Evolutionary conservation across 192 early-diverging fungal species (phyloP).

Genomic region (Spizellomyces sp.): DNA sequence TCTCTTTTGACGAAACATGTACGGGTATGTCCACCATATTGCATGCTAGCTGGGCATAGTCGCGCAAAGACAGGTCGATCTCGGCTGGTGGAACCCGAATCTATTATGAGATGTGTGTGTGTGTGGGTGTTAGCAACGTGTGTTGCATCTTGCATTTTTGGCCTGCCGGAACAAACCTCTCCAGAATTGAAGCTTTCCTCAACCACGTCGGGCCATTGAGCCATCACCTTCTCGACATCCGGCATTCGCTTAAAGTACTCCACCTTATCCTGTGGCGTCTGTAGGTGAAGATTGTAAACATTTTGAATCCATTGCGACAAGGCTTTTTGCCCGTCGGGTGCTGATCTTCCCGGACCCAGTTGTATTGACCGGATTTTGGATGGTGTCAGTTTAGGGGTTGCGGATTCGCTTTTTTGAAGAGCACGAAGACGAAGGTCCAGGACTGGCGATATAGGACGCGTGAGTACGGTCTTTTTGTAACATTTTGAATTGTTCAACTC

Average conservation of each 20-base stretch:
- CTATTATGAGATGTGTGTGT: conserved; percentile 13
- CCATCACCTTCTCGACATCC: conserved; percentile 59
- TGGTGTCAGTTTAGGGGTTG: conserved; percentile 25
- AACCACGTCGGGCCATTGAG: conserved; percentile 55
- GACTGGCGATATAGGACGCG: conserved; percentile 30
- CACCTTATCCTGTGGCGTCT: conserved; percentile 39
- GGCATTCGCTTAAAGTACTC: conserved; percentile 51
- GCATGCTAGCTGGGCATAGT: conserved; percentile 45
- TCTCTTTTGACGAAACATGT: conserved; percentile 9
- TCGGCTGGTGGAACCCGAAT: conserved; percentile 47
- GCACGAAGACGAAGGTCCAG: conserved; percentile 55
- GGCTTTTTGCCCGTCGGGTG: conserved; percentile 28
- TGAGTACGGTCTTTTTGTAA: not conserved
- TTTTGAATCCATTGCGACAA: conserved; percentile 54
- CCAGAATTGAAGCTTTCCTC: conserved; percentile 47
- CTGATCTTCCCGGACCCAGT: not conserved
- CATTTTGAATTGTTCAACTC: not conserved
- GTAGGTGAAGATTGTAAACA: conserved; percentile 45
- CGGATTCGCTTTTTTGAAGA: conserved; percentile 37
- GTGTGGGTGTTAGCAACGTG: not conserved
- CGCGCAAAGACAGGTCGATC: conserved; percentile 49
- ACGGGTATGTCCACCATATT: conserved; percentile 60
- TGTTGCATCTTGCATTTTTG: too few relatives aligned
- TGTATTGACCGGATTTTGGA: conserved; percentile 44
- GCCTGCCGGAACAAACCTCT: not conserved